Conservation (phyloP, 1,284 basidiomycete species). For the Moesziomyces globuligerus region DNA sequence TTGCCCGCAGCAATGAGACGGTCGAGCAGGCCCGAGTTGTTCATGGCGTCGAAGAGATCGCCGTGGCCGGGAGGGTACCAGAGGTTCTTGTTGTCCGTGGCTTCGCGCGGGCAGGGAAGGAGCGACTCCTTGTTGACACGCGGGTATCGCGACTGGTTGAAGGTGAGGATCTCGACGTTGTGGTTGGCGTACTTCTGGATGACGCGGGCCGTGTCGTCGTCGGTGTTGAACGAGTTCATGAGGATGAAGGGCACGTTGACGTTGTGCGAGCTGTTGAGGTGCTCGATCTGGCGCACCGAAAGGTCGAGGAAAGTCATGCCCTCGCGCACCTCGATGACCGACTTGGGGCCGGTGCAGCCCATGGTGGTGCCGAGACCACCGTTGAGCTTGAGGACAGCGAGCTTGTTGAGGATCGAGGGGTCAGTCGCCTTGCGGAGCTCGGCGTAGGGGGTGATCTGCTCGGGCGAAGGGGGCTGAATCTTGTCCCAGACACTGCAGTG, state of each 20-base stretch:
- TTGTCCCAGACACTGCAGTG: conserved; percentile 98
- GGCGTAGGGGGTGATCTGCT: conserved; percentile 91
- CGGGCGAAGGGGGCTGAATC: conserved; percentile 91
- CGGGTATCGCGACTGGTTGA: conserved; percentile 98
- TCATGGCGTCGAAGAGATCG: conserved; percentile 91
- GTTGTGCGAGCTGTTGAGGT: conserved; percentile 74
- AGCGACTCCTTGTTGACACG: conserved; percentile 95
- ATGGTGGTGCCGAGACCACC: conserved; percentile 98
- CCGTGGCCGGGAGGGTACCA: conserved; percentile 98
- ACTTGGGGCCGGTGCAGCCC: conserved; percentile 79
- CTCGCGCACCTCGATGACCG: conserved; percentile 72
- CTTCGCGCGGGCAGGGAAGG: conserved; percentile 85
- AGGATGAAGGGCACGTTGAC: conserved; percentile 94
- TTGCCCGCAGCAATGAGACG: conserved; percentile 94
- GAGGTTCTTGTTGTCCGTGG: conserved; percentile 89
- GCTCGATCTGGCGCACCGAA: conserved; percentile 95
- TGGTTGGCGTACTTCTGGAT: conserved; percentile 98
- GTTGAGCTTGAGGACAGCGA: conserved; percentile 99
- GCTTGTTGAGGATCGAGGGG: conserved; percentile 69
- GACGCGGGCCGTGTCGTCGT: conserved; percentile 72
- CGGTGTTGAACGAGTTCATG: conserved; percentile 99
- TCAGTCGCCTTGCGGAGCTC: conserved; percentile 71
- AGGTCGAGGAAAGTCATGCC: conserved; percentile 99
- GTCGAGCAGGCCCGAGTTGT: conserved; percentile 95
- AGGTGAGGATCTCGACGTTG: conserved; percentile 71